Base-by-base conservation (phyloP, 2,329 filamentous ascomycete genomes). In the Sordariomycetes sp. region DNA sequence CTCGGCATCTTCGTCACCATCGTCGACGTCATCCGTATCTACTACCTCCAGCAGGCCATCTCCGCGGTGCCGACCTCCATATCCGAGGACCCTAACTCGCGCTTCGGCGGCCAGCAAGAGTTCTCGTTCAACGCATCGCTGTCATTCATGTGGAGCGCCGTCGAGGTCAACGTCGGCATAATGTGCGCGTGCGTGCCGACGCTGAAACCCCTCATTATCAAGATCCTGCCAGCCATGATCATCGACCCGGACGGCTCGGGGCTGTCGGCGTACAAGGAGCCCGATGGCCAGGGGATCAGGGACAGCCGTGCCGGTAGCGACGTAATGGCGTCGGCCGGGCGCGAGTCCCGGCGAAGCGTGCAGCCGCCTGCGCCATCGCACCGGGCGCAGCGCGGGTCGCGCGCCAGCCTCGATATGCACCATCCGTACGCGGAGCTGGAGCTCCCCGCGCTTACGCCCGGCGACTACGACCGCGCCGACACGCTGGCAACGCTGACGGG, bases 171-270 rank as follows among this genome's bases (percentile, higher is more conserved):
- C 62, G 76, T 95, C 1, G 91, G 90, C 20, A 90, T 96, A 63
- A 86, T 90, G 61, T 95, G 89, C 66, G 91, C 87, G 50, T 96
- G 90, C 64, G 87, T 96, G n/a, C 92, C 92, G 10, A 92, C 87
- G 0, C 73, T 96, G 60, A 96, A 96, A 67, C 91, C 92, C 1
- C 74, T 97, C 7, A 84, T 92, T 57, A 81, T 88, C 62, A 76
- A 76, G 59, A 75, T 83, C 56, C 69, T 83, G n/a, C 80, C 80
- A 2, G 69, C 73, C 22, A 79, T 82, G 72, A 66, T 83, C 10
- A 68, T 80, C 60, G 77, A 81, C 58, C 76, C 76, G 0, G 60
- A 61, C 39, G 57, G 42, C 25, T 35, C 45, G n/a, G 28, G 34
- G 6, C 12, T 28, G 10, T 24, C 51, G 7, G 32, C 28, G 20